Evolutionary conservation across 345 rosid species (phyloP).

Genomic region (Mallotus nudiflorus): DNA sequence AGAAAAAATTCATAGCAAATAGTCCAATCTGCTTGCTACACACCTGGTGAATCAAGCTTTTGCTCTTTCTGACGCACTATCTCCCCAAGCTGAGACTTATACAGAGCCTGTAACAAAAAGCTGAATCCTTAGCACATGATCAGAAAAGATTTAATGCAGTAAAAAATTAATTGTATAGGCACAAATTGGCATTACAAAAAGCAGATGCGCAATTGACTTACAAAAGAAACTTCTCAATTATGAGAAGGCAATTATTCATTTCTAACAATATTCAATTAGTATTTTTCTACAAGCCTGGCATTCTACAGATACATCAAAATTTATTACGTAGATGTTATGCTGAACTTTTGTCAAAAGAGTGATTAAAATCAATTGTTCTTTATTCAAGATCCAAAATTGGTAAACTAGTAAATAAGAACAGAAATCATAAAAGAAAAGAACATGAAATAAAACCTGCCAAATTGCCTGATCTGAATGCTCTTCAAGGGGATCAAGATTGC

Average conservation of each 20-base stretch:
- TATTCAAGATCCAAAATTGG: neutral
- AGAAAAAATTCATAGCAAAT: too few species aligned
- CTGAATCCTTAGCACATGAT: conserved; percentile 1
- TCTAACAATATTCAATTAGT: neutral
- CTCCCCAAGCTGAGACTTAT: conserved; percentile 93
- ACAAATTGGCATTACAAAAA: neutral
- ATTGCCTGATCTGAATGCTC: conserved; percentile 85
- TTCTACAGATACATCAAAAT: neutral
- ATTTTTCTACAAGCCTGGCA: neutral
- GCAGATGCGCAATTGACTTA: neutral
- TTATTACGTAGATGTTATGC: too few species aligned
- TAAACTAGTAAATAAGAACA: neutral
- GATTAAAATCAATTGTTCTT: neutral
- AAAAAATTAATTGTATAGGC: neutral
- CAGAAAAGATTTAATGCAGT: neutral
- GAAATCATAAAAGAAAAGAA: neutral
- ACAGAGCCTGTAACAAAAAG: conserved; percentile 67
- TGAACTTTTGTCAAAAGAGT: neutral
- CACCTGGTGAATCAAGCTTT: conserved; percentile 90
- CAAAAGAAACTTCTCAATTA: neutral
- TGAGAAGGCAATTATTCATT: neutral
- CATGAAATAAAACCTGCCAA: conserved; percentile 66
- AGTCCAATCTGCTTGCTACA: conserved; percentile 18
- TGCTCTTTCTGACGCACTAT: conserved; percentile 78
- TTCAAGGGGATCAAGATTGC: conserved; percentile 95